Evolutionary conservation across 495 filamentous ascomycete species (phyloP).

Genomic region (Penicillium tannophilum): DNA sequence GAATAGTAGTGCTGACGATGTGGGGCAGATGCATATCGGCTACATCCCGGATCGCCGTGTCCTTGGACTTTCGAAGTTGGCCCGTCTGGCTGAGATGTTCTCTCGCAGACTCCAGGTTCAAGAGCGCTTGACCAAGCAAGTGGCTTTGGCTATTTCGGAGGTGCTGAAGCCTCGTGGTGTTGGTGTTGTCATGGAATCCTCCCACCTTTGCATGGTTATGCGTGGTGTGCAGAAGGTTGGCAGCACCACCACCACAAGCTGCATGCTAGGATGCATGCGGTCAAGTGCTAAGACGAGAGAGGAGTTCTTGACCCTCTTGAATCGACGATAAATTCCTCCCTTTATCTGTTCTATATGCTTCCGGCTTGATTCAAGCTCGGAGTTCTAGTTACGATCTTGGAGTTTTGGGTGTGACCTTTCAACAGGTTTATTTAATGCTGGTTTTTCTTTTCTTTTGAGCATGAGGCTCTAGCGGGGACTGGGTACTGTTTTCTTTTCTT

Average conservation of each 20-base stretch:
- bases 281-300: conserved; percentile 90
- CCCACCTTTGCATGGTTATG: conserved; percentile 99
- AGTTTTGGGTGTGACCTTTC: conserved; percentile 45
- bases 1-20: conserved; percentile 21
- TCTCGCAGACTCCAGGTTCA: conserved; percentile 90
- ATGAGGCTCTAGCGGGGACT: conserved; percentile 7
- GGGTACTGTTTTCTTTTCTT: conserved; percentile 1
- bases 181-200: conserved; percentile 95
- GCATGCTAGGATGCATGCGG: conserved; percentile 92
- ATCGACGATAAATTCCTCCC: conserved; percentile 48
- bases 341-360: conserved; percentile 20
- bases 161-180: conserved; percentile 89
- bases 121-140: conserved; percentile 93
- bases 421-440: conserved; percentile 33
- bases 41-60: conserved; percentile 88
- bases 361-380: conserved; percentile 29
- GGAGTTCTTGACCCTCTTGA: conserved; percentile 86
- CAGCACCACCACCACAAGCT: conserved; percentile 88
- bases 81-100: conserved; percentile 97
- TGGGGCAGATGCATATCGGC: conserved; percentile 88
- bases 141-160: conserved; percentile 90
- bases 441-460: conserved; percentile 7
- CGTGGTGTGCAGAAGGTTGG: conserved; percentile 88
- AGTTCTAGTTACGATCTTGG: conserved; percentile 37
- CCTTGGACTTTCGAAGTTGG: conserved; percentile 93